Percentiles rank a stretch among this genome's conserved stretches.
Evolutionary conservation across 345 rosid species (phyloP).

Genomic region (Syzygium aromaticum): DNA sequence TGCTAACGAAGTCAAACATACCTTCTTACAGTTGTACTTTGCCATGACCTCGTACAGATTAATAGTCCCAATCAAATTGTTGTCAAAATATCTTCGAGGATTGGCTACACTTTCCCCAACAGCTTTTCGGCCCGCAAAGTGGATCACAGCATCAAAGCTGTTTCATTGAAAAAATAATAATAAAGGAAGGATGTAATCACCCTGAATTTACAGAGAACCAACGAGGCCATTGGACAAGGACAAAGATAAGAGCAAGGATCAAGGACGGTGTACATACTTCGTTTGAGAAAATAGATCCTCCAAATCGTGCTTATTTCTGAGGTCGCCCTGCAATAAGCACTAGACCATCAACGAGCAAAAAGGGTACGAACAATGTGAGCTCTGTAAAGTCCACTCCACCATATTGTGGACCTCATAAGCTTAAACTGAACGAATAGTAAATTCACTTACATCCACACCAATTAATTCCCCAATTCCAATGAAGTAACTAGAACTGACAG

Average conservation of each 20-base stretch:
- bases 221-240: neutral
- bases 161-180: neutral
- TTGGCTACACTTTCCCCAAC: slow-evolving; percentile 78
- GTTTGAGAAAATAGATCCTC: slow-evolving; percentile 70
- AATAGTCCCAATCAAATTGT: slow-evolving; percentile 68
- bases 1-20: slow-evolving; percentile 1
- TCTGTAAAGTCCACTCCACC: neutral
- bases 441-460: neutral
- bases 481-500: neutral
- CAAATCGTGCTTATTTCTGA: slow-evolving; percentile 73
- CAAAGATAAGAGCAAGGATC: neutral
- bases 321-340: slow-evolving; percentile 63
- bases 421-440: neutral
- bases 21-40: slow-evolving; percentile 69
- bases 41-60: slow-evolving; percentile 66
- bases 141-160: slow-evolving; percentile 93
- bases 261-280: slow-evolving; percentile 24
- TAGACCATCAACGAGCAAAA: neutral
- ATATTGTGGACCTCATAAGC: neutral
- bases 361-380: neutral
- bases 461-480: neutral
- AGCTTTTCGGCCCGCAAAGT: slow-evolving; percentile 92
- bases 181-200: neutral
- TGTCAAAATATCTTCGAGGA: slow-evolving; percentile 81
- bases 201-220: neutral